phyloP scores from a whole-genome alignment of 805 yeast species.

The Isabelozyma gotoi region DNA sequence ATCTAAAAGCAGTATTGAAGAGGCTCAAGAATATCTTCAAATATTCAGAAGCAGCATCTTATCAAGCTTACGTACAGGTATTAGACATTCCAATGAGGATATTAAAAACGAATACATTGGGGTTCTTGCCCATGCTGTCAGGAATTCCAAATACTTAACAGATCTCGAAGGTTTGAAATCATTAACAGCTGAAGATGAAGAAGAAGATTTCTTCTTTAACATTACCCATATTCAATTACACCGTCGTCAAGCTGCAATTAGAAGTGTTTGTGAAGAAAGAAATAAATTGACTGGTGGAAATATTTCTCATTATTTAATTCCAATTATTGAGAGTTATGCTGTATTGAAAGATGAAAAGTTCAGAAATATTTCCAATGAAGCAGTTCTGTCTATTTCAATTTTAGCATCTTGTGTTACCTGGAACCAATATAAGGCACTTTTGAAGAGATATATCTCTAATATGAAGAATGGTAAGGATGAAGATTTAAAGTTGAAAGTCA shows the following conservation, averaged over 20 bases:
- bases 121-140: constrained; percentile 63
- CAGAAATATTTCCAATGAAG: constrained; percentile 63
- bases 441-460: constrained; percentile 61
- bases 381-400: constrained; percentile 59
- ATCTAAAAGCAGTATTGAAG: constrained; percentile 16
- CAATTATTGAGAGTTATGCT: constrained; percentile 81
- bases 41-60: constrained; percentile 55
- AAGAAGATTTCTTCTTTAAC: constrained; percentile 76
- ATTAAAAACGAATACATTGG: constrained; percentile 71
- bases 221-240: constrained; percentile 81
- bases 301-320: constrained; percentile 78
- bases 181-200: constrained; percentile 71
- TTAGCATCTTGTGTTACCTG: constrained; percentile 63
- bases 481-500: constrained; percentile 55
- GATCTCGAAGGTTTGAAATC: constrained; percentile 68
- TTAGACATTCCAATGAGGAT: constrained; percentile 57
- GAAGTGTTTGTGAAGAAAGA: constrained; percentile 55
- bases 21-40: constrained; percentile 27
- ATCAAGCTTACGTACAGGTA: constrained; percentile 66
- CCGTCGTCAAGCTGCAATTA: constrained; percentile 82
- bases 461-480: constrained; percentile 38
- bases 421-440: constrained; percentile 77
- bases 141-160: constrained; percentile 38
- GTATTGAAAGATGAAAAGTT: constrained; percentile 54
- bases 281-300: constrained; percentile 49